Evolutionary conservation across 78 protist species (phyloP).

Genomic region (Diacronema lutheri): DNA sequence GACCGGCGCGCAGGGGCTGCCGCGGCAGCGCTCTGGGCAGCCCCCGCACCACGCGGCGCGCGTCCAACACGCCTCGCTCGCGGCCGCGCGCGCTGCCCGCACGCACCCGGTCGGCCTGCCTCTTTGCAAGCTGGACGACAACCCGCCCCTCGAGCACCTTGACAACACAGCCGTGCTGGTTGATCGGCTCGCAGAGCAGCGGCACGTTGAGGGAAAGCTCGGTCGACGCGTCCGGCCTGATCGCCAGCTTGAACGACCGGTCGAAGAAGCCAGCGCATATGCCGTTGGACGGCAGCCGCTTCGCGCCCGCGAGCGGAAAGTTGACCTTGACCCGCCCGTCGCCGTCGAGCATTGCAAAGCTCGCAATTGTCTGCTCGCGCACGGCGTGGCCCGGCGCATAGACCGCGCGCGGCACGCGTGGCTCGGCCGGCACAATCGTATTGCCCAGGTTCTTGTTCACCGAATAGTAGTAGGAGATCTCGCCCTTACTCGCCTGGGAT

Average conservation of each 20-base stretch:
- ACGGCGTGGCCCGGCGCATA: too few species aligned
- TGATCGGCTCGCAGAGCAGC: background rate
- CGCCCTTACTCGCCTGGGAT: conserved; percentile 2
- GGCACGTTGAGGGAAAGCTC: background rate
- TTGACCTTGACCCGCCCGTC: background rate
- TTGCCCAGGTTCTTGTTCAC: background rate
- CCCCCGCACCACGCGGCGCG: too few species aligned
- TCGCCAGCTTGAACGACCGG: background rate
- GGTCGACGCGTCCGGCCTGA: background rate
- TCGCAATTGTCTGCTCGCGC: background rate
- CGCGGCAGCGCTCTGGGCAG: too few species aligned
- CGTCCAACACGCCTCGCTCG: too few species aligned
- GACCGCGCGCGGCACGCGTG: too few species aligned
- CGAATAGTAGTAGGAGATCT: conserved; percentile 11
- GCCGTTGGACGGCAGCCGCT: background rate
- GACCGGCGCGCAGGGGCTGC: too few species aligned
- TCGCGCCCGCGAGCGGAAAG: conserved; percentile 12
- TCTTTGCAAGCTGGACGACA: background rate
- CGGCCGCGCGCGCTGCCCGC: too few species aligned
- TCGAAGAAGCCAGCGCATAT: background rate
- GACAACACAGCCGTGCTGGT: background rate
- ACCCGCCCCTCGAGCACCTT: background rate
- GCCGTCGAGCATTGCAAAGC: background rate
- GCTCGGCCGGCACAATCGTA: too few species aligned
- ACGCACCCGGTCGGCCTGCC: background rate